Base-by-base conservation (phyloP, 2,329 filamentous ascomycete genomes). In the Sporothrix sp. region DNA sequence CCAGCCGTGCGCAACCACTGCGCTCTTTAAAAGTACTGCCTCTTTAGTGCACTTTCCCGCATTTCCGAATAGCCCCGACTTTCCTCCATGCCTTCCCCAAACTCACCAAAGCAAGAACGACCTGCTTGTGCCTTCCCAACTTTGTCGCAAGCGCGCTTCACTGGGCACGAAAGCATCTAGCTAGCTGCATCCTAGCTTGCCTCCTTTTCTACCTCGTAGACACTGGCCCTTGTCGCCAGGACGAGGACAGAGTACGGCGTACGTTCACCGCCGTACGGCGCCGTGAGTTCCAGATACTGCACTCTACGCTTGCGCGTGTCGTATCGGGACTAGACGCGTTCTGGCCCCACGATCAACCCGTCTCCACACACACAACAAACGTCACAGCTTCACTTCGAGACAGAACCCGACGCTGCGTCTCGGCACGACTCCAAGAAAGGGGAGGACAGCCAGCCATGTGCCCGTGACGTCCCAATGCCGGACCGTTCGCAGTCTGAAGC, bases 391-490 rank as follows among this genome's bases (percentile, higher is more conserved):
- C 14, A 32, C 27, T 38, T 39, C 18, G 18, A 39, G 32, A 47
- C 48, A 35, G 35, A 32, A 39, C 27, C 39, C 20, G 30, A 44
- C n/a, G n/a, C n/a, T n/a, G n/a, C n/a, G n/a, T n/a, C n/a, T n/a
- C n/a, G n/a, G n/a, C 25, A 28, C 25, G 25, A 4, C 32, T 33
- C 32, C 13, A 6, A 5, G 6, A 28, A 28, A 28, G 5, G 6
- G 25, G 25, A 6, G 25, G 38, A 16, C 9, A 23, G 11, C 36
- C 14, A 35, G 43, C 21, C 33, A 48, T 54, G 53, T 21, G n/a
- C 33, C 44, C 28, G 42, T n/a, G n/a, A n/a, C n/a, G n/a, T 52
- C 44, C 42, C 30, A 43, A 56, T 56, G 54, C 50, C 49, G 47
- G 39, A 51, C 44, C 37, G 35, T 30, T 28, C 48, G 44, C 38